Evolutionary conservation across 2,329 filamentous ascomycete genomes (phyloP).

Genomic region (Ophiocordyceps robertsii): DNA sequence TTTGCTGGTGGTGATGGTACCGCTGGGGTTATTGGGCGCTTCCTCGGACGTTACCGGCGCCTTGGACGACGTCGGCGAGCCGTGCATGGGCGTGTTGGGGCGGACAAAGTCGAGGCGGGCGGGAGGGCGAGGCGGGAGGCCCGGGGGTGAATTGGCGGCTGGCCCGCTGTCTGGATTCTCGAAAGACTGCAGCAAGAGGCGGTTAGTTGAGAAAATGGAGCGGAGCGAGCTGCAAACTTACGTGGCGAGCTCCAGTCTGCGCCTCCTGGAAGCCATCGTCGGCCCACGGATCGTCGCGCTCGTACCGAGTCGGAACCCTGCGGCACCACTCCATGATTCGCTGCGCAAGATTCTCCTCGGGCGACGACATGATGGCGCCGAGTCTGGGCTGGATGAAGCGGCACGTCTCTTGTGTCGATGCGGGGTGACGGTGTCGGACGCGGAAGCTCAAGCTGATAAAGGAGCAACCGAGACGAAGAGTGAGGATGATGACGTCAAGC

Average conservation of each 20-base stretch:
- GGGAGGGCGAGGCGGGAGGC: slow-evolving; percentile 1
- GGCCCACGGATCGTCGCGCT: slow-evolving; percentile 21
- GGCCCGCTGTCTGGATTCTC: background rate
- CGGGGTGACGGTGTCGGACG: no score
- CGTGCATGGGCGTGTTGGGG: slow-evolving; percentile 11
- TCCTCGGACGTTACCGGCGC: slow-evolving; percentile 4
- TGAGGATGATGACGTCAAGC: no score
- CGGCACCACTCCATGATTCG: slow-evolving; percentile 15
- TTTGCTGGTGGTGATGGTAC: background rate
- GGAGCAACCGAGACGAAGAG: no score
- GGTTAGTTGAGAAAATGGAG: background rate
- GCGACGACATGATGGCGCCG: background rate
- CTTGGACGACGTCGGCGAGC: slow-evolving; percentile 5
- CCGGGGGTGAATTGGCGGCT: slow-evolving; percentile 8
- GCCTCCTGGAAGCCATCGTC: slow-evolving; percentile 14
- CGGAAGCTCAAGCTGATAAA: no score
- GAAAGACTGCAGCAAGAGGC: background rate
- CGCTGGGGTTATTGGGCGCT: slow-evolving; percentile 4
- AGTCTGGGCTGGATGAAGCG: background rate
- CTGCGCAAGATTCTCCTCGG: background rate
- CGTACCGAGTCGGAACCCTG: slow-evolving; percentile 19
- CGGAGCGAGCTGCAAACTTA: background rate
- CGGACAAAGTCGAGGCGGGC: slow-evolving; percentile 14
- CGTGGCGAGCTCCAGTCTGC: background rate
- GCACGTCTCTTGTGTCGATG: no score